Evolutionary conservation across 768 basidiomycete genomes (phyloP).

Genomic region (Suillus subalutaceus): DNA sequence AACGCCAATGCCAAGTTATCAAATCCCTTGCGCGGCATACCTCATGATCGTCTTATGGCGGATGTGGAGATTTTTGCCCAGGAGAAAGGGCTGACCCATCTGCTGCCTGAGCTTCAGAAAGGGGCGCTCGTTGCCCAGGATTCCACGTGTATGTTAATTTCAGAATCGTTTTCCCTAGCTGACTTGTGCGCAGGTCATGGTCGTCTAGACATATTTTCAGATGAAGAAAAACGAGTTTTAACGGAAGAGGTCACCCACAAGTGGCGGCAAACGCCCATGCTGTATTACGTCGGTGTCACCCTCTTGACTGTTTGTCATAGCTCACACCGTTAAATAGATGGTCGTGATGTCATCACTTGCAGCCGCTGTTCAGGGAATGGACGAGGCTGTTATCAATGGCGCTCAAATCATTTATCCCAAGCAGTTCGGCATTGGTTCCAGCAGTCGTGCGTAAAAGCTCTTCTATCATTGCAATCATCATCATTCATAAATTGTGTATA

Average conservation of each 20-base stretch:
- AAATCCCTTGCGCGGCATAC: constrained; percentile 63
- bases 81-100: constrained; percentile 42
- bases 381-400: constrained; percentile 47
- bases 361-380: constrained; percentile 72
- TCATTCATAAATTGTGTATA: constrained; percentile 13
- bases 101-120: constrained; percentile 55
- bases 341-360: constrained; percentile 68
- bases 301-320: not conserved
- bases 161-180: constrained; percentile 39
- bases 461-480: constrained; percentile 13
- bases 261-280: constrained; percentile 50
- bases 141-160: constrained; percentile 47
- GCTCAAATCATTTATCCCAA: constrained; percentile 49
- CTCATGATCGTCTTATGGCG: constrained; percentile 58
- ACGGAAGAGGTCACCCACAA: constrained; percentile 47
- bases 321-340: constrained; percentile 50
- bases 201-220: constrained; percentile 40
- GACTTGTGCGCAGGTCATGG: constrained; percentile 37
- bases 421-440: constrained; percentile 54
- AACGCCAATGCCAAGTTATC: constrained; percentile 46
- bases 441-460: constrained; percentile 21
- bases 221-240: constrained; percentile 47
- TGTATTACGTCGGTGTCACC: constrained; percentile 42
- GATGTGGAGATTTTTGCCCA: constrained; percentile 65
- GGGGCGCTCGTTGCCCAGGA: constrained; percentile 77